Conservation (phyloP, 2,329 filamentous ascomycete genomes). For the Ambrosiella cleistominuta region DNA sequence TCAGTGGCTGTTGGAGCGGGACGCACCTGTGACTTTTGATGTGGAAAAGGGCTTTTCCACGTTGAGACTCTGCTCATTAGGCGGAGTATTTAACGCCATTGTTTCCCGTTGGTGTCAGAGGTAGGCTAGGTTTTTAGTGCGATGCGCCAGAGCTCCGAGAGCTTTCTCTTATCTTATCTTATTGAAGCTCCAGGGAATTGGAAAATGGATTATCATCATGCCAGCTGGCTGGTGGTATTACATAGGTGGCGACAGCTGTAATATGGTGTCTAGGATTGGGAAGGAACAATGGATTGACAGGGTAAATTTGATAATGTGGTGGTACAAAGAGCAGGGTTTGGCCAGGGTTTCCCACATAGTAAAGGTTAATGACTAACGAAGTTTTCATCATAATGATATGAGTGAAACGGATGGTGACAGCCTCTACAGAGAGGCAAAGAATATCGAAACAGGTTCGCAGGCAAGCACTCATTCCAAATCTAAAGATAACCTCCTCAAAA, state of each 20-base stretch:
- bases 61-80: too few species aligned
- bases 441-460: neutral
- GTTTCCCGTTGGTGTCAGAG: too few species aligned
- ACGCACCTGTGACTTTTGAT: constrained; percentile 58
- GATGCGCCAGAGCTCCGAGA: neutral
- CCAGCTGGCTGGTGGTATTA: neutral
- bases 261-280: neutral
- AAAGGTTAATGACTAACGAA: too few species aligned
- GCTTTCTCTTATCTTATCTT: neutral
- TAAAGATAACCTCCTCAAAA: constrained; percentile 15
- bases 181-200: neutral
- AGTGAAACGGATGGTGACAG: too few species aligned
- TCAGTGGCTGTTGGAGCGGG: neutral
- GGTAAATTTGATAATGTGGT: too few species aligned
- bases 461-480: neutral
- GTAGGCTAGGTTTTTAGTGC: neutral
- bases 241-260: neutral
- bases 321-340: too few species aligned
- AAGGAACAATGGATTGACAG: too few species aligned
- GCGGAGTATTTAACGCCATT: too few species aligned
- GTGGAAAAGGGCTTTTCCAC: constrained; percentile 46
- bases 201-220: neutral
- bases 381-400: too few species aligned
- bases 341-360: too few species aligned
- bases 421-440: neutral